Conservation (phyloP, 306 rosid species). For the Begonia fuchsioides region DNA sequence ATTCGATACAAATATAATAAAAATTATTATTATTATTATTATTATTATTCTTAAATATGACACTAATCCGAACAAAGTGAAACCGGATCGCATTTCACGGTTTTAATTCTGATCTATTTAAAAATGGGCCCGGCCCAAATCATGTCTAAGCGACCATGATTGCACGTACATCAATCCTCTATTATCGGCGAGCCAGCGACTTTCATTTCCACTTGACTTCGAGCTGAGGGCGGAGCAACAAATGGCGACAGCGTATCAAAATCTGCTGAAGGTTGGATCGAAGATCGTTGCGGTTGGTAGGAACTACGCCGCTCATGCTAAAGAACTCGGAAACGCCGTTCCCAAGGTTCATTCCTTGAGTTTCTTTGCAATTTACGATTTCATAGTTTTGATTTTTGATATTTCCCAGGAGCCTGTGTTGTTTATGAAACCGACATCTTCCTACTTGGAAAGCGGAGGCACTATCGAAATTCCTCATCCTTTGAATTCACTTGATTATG, state of each 20-base stretch:
- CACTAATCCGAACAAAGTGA: too few relatives aligned
- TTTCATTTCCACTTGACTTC: too few relatives aligned
- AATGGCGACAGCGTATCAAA: constrained; percentile 50
- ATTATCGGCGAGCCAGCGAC: too few relatives aligned
- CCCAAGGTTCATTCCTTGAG: constrained; percentile 44
- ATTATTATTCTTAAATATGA: too few relatives aligned
- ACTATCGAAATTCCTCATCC: constrained; percentile 78
- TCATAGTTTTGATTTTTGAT: background rate
- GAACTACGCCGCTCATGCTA: constrained; percentile 92
- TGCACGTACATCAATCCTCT: too few relatives aligned
- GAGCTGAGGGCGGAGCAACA: background rate
- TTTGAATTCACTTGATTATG: constrained; percentile 67
- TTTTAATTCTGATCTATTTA: too few relatives aligned
- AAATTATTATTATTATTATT: too few relatives aligned
- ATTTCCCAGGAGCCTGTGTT: constrained; percentile 60
- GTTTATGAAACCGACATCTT: constrained; percentile 86
- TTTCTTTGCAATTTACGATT: background rate
- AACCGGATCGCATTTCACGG: too few relatives aligned
- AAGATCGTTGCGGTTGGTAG: too few relatives aligned
- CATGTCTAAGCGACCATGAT: too few relatives aligned
- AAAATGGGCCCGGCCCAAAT: too few relatives aligned
- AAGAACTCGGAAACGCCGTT: constrained; percentile 92
- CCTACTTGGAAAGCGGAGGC: constrained; percentile 80
- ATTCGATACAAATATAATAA: too few relatives aligned
- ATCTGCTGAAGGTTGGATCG: constrained; percentile 39